Evolutionary conservation across 495 filamentous ascomycete species (phyloP).

Genomic region (Penicillium nucicola): DNA sequence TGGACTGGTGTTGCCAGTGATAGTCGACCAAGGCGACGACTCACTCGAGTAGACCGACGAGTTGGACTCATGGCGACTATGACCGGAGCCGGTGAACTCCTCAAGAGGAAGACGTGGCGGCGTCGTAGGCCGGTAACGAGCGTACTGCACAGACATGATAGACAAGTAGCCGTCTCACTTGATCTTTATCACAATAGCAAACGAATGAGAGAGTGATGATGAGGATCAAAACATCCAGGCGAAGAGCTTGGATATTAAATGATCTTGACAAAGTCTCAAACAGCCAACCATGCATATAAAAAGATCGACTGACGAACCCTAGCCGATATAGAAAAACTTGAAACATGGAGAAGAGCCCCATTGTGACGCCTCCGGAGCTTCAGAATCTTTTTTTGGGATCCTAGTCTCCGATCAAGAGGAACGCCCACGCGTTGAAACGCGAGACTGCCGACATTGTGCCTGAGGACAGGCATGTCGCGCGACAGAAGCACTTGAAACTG

Average conservation of each 20-base stretch:
- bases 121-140: slow-evolving; percentile 46
- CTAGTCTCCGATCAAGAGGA: slow-evolving; percentile 23
- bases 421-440: slow-evolving; percentile 30
- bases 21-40: slow-evolving; percentile 75
- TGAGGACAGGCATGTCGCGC: slow-evolving; percentile 19
- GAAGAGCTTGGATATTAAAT: slow-evolving; percentile 43
- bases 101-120: slow-evolving; percentile 38
- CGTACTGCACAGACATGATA: slow-evolving; percentile 46
- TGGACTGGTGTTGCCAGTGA: slow-evolving; percentile 72
- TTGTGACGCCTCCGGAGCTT: slow-evolving; percentile 31
- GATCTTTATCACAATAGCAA: slow-evolving; percentile 8
- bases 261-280: slow-evolving; percentile 23
- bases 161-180: background rate
- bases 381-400: slow-evolving; percentile 30
- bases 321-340: slow-evolving; percentile 32
- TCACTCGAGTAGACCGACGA: slow-evolving; percentile 59
- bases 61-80: slow-evolving; percentile 44
- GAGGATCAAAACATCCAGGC: slow-evolving; percentile 11
- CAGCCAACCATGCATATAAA: slow-evolving; percentile 26
- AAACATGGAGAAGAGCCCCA: slow-evolving; percentile 44
- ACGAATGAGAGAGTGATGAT: slow-evolving; percentile 12
- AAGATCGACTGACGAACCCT: slow-evolving; percentile 24
- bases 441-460: slow-evolving; percentile 31
- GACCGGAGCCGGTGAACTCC: slow-evolving; percentile 27
- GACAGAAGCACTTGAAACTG: slow-evolving; percentile 25